Evolutionary conservation across 2,329 filamentous ascomycete species (phyloP).

Genomic region (Aspergillus pseudoterreus): DNA sequence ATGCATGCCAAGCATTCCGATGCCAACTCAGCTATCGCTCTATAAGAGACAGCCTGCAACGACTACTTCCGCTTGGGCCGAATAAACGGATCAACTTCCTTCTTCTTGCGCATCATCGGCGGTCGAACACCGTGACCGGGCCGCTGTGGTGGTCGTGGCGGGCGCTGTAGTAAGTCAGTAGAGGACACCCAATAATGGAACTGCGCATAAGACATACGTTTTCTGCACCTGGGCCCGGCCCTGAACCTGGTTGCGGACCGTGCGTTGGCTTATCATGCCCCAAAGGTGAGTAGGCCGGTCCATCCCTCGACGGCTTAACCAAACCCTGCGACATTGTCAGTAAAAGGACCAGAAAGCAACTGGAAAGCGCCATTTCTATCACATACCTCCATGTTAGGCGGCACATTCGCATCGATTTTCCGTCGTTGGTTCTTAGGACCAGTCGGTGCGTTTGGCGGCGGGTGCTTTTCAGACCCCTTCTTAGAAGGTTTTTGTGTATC

Average conservation of each 20-base stretch:
- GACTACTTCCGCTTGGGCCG: slow-evolving; percentile 34
- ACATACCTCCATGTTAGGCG: slow-evolving; percentile 16
- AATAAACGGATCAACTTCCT: slow-evolving; percentile 40
- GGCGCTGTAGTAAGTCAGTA: slow-evolving; percentile 17
- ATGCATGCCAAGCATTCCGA: background rate
- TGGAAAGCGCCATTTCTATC: background rate
- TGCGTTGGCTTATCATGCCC: slow-evolving; percentile 13
- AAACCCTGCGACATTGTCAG: slow-evolving; percentile 26
- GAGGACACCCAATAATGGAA: background rate
- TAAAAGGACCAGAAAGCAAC: background rate
- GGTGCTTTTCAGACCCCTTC: slow-evolving; percentile 22
- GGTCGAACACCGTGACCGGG: slow-evolving; percentile 20
- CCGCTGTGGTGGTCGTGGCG: slow-evolving; percentile 16
- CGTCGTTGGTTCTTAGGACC: slow-evolving; percentile 14
- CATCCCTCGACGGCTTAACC: slow-evolving; percentile 38
- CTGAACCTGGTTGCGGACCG: slow-evolving; percentile 10
- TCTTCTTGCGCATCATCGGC: slow-evolving; percentile 37
- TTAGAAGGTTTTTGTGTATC: slow-evolving; percentile 24
- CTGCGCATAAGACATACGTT: slow-evolving; percentile 18
- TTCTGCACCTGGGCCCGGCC: slow-evolving; percentile 5
- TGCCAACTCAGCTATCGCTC: background rate
- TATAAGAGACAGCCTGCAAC: background rate
- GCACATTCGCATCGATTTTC: slow-evolving; percentile 23
- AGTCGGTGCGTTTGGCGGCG: slow-evolving; percentile 24
- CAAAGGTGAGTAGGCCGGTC: slow-evolving; percentile 27